Evolutionary conservation across 2,329 filamentous ascomycete species (phyloP).

Genomic region (Myrmaecium sp.): DNA sequence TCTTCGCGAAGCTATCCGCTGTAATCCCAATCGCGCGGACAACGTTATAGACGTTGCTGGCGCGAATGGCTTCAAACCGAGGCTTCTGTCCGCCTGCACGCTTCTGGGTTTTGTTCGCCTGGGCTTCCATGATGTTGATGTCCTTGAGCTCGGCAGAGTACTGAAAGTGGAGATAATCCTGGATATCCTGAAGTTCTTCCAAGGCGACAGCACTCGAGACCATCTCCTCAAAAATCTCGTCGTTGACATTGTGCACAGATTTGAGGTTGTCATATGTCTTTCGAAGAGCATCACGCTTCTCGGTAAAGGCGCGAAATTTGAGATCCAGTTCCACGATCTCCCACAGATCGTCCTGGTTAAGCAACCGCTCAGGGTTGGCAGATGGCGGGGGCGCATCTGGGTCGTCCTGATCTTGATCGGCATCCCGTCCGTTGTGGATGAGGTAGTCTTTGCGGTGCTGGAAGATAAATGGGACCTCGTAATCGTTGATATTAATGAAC

Average conservation of each 20-base stretch:
- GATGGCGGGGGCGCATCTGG: conserved; percentile 55
- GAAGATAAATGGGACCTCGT: conserved; percentile 94
- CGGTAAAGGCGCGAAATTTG: conserved; percentile 82
- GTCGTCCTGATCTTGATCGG: conserved; percentile 45
- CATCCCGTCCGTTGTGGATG: conserved; percentile 67
- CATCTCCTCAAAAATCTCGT: conserved; percentile 66
- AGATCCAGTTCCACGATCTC: conserved; percentile 86
- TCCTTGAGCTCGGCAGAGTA: conserved; percentile 77
- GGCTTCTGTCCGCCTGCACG: conserved; percentile 70
- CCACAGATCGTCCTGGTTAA: conserved; percentile 90
- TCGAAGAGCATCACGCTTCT: conserved; percentile 77
- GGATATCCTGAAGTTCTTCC: conserved; percentile 90
- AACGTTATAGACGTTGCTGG: conserved; percentile 61
- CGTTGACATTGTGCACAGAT: conserved; percentile 41
- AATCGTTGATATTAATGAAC: conserved; percentile 86
- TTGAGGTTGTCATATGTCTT: conserved; percentile 62
- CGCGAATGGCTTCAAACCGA: conserved; percentile 69
- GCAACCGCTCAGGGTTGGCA: conserved; percentile 65
- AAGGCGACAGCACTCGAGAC: conserved; percentile 65
- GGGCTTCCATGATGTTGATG: conserved; percentile 44
- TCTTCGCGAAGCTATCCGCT: conserved; percentile 75
- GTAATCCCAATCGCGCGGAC: conserved; percentile 83
- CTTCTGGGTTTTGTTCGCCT: conserved; percentile 50
- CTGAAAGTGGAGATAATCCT: conserved; percentile 92
- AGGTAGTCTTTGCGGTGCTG: conserved; percentile 97